A percentile compares a stretch with the other conserved stretches of the same genome.
These are phyloP conservation scores for Paramecium pentaurelia DNA, from an alignment of 73 alveolate genomes.

Conservation along the genomic window DNA sequence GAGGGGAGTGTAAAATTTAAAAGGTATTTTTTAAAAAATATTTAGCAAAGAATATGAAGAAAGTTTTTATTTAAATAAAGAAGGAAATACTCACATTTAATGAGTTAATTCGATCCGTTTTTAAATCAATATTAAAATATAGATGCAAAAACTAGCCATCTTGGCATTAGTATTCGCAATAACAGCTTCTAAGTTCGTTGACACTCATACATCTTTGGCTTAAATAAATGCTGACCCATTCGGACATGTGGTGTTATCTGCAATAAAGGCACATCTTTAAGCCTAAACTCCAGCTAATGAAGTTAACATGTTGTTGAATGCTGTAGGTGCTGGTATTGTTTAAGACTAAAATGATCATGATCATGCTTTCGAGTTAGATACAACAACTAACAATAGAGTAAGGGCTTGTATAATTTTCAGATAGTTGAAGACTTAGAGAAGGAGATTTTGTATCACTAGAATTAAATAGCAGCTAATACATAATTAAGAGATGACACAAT, in stretches of 20 bases:
- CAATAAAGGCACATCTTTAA: not conserved
- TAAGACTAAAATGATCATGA: not conserved
- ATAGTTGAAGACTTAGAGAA: not conserved
- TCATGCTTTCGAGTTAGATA: not conserved
- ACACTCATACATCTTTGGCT: not conserved
- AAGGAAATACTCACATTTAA: not conserved
- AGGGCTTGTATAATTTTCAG: not conserved
- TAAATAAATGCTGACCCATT: not conserved
- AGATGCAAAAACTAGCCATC: not conserved
- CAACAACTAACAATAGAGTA: not conserved
- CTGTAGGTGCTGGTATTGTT: constrained; percentile 3
- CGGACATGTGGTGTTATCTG: not conserved
- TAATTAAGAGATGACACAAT: constrained; percentile 2
- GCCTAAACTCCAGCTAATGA: constrained; percentile 35
- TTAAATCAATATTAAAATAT: constrained; percentile 2
- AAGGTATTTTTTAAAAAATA: not conserved
- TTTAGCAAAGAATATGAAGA: not conserved
- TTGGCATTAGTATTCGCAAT: not conserved
- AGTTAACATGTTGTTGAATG: constrained; percentile 5
- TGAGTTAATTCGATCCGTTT: not conserved
- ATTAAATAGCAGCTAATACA: not conserved
- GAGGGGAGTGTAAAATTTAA: not conserved
- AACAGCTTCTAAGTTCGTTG: not conserved
- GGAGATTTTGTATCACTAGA: not conserved
- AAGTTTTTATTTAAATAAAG: not conserved